Conservation (phyloP, 129 eudicot species). For the Flaveria bidentis region DNA sequence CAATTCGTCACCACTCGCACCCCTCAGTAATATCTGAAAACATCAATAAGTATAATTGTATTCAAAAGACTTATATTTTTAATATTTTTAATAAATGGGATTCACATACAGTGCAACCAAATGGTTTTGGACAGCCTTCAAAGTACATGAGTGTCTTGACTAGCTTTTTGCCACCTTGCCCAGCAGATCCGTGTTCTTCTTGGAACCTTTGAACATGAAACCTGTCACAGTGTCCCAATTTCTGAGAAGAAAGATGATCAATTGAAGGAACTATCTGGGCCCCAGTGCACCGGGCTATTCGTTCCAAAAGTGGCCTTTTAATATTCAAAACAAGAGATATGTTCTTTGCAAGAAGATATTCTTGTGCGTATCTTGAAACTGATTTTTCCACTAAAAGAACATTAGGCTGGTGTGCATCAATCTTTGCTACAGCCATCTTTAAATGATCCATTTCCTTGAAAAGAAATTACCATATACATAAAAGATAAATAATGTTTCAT, state of each 20-base stretch:
- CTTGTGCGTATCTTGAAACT: conserved; percentile 90
- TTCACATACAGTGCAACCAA: conserved; percentile 90
- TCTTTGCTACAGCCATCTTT: conserved; percentile 99
- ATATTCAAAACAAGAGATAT: conserved; percentile 91
- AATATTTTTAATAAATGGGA: background rate
- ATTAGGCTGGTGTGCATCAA: conserved; percentile 84
- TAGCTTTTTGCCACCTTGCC: conserved; percentile 77
- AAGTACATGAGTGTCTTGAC: conserved; percentile 91
- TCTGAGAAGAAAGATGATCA: conserved; percentile 85
- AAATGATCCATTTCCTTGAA: conserved; percentile 94
- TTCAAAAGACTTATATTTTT: background rate
- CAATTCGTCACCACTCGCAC: conserved; percentile 88
- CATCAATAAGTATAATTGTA: conserved; percentile 5
- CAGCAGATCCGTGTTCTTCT: conserved; percentile 92
- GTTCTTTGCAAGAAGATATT: conserved; percentile 83
- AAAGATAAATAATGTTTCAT: conserved; percentile 21
- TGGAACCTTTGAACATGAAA: conserved; percentile 75
- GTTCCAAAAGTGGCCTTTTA: conserved; percentile 91
- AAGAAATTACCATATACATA: conserved; percentile 15
- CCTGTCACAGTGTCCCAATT: conserved; percentile 74
- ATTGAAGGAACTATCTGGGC: conserved; percentile 92
- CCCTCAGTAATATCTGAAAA: conserved; percentile 87
- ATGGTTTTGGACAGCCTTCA: conserved; percentile 99
- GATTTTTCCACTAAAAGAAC: conserved; percentile 96
- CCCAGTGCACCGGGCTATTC: conserved; percentile 97